Base-by-base conservation (phyloP, 2,329 filamentous ascomycete species). In the Phyllosticta capitalensis region DNA sequence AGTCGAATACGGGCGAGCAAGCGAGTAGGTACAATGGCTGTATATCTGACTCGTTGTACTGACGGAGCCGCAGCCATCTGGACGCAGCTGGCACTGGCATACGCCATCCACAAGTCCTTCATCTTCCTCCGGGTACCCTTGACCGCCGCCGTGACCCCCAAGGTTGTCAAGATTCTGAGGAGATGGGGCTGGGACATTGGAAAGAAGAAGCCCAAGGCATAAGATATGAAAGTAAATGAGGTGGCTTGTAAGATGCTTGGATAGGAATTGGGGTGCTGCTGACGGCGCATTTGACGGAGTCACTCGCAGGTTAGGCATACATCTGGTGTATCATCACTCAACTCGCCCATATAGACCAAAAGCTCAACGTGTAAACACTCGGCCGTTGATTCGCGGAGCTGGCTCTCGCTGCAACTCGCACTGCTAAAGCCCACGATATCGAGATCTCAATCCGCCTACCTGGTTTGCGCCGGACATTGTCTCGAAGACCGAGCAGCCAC, bases 61-160 rank as follows among this genome's bases (percentile, higher is more conserved):
- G 17, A 60, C 38, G 22, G 22, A 19, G 54, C 24, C 22, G 38
- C 64, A 87, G 84, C 83, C 67, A 77, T 88, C 55, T 87, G 84
- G 83, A 97, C 94, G 9, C 91, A 96, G 71, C 78, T 99, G 28
- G 91, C 90, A 17, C 81, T 99, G 54, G 94, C 94, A 12, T 99
- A 99, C 70, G 92, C 92, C 26, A 90, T 99, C 61, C 94, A 99
- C 80, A 99, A 99, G 77, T 95, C 89, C 66, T 90, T 97, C 73
- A 96, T 99, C 68, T 96, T 99, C 74, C 74, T 97, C 65, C 84
- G 94, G n/a, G 90, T 99, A 9, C 94, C 94, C 9, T 76, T 97
- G 64, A 94, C 94, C 1, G 91, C 90, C 12, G 92, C 91, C 2
- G 81, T 97, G 33, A 91, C 90, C 9, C 94, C 94, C 1, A 96